Conservation (phyloP, 2,329 filamentous ascomycete species). For the Dactylellina cionopaga region DNA sequence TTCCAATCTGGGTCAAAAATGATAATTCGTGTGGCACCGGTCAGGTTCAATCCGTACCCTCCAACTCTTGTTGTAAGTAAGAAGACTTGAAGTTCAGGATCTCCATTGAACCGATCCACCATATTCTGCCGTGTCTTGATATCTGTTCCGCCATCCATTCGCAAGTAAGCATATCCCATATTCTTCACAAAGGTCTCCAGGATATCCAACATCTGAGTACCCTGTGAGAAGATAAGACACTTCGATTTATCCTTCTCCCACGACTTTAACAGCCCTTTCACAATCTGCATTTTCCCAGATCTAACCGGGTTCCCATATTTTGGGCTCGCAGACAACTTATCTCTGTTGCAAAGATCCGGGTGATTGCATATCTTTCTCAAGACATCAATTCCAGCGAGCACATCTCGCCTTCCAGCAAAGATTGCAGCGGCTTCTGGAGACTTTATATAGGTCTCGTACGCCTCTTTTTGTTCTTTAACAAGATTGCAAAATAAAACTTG, state of each 20-base stretch:
- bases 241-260: conserved; percentile 96
- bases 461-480: conserved; percentile 78
- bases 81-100: conserved; percentile 83
- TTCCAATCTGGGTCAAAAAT: conserved; percentile 99
- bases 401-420: conserved; percentile 73
- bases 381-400: conserved; percentile 88
- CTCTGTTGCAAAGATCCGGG: conserved; percentile 80
- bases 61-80: conserved; percentile 95
- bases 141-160: conserved; percentile 93
- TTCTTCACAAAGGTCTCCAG: conserved; percentile 80
- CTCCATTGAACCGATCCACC: conserved; percentile 91
- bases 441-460: conserved; percentile 81
- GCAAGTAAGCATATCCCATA: conserved; percentile 76
- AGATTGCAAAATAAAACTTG: conserved; percentile 96
- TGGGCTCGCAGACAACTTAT: conserved; percentile 66
- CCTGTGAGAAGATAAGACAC: conserved; percentile 90
- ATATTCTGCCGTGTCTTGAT: conserved; percentile 88
- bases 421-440: conserved; percentile 90
- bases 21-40: conserved; percentile 92
- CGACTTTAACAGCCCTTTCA: conserved; percentile 83
- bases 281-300: conserved; percentile 95
- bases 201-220: conserved; percentile 94
- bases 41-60: conserved; percentile 91
- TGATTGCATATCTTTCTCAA: conserved; percentile 98
- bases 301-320: conserved; percentile 80